Base-by-base conservation (phyloP, 305 asterid genomes). In the Plantago coronopus region DNA sequence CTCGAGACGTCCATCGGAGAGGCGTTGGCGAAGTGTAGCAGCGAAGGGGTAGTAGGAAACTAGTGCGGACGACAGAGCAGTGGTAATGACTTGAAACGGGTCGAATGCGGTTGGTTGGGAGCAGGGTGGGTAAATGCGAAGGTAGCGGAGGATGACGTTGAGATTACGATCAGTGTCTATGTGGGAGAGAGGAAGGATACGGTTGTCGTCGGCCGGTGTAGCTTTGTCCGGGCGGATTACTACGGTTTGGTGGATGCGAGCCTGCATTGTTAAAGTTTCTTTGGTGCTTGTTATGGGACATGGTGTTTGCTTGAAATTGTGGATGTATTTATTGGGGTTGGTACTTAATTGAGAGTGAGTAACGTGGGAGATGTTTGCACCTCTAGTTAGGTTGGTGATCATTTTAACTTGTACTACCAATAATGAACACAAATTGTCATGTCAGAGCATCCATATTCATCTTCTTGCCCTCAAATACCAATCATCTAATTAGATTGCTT, bases 101-200 rank as follows among this genome's bases (percentile, higher is more conserved):
- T 78, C 82, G 2, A 31, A 57, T 4, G 31, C 68, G 48, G 73
- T 43, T 48, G 66, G 59, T 53, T 53, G 72, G 49, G 44, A 21
- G 64, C 48, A 29, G 67, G 62, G 53, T 2, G 75, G 20, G 77
- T 84, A 89, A 16, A 84, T 81, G 48, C 97, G 94, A 37, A 87
- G 79, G 81, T 89, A 89, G 2, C 95, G 97, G 74, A 89, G 83
- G 10, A 79, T 77, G 70, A 89, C 79, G 68, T 71, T 69, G 68
- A 84, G 83, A 69, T 89, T 89, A 50, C 77, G 81, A 38, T 89
- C 95, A 31, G 77, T 76, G 80, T 89, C 95, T 74, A 89, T 73
- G 87, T 87, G 94, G 76, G 95, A 89, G 23, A 89, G 95, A 20
- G 86, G 60, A 60, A 87, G 95, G 76, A 69, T 58, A 22, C 76